Base-by-base conservation (phyloP, 768 basidiomycete genomes). In the Rhodosporidiobolus sp. region DNA sequence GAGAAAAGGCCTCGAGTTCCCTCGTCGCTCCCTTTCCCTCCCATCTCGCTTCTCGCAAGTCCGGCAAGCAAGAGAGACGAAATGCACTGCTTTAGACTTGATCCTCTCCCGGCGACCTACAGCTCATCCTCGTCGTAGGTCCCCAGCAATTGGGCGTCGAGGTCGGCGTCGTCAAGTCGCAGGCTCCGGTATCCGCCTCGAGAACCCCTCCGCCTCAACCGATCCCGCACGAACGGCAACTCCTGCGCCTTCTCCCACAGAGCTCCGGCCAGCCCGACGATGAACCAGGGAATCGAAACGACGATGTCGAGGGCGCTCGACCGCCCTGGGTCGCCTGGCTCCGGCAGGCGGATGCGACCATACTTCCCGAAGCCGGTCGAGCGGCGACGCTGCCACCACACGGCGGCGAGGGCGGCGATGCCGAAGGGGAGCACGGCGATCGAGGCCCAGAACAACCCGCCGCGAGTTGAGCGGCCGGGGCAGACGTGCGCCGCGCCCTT, bases 381-480 rank as follows among this genome's bases (percentile, higher is more conserved):
- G 5, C 92, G 90, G 3, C 71, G 58, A 64, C 88, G 89, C 65
- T 85, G 85, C 82, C 90, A 97, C 84, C 88, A 96, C 80, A 87
- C 90, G 6, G 84, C 91, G 19, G 89, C 86, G 63, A 93, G 82
- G 0, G 85, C 88, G 0, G 92, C 90, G 74, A 93, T 85, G 0
- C 82, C 85, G 77, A 92, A 90, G 0, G 94, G 94, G 52, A 94
- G 80, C 45, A 90, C 61, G 38, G 94, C 77, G 48, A 94, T 83
- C 74, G 88, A 86, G 63, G 87, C 80, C 95, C 96, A 98, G 86
- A 94, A 97, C 80, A 90, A 83, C 7, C 84, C 82, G 48, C 91
- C 84, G 48, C 63, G 70, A 3, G 53, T 22, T n/a, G 55, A 35
- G 78, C 90, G 89, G 4, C 87, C 88, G 0, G 94, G 93, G 80